Conservation (phyloP, 257 asterid genomes). For the Scutellaria galericulata region DNA sequence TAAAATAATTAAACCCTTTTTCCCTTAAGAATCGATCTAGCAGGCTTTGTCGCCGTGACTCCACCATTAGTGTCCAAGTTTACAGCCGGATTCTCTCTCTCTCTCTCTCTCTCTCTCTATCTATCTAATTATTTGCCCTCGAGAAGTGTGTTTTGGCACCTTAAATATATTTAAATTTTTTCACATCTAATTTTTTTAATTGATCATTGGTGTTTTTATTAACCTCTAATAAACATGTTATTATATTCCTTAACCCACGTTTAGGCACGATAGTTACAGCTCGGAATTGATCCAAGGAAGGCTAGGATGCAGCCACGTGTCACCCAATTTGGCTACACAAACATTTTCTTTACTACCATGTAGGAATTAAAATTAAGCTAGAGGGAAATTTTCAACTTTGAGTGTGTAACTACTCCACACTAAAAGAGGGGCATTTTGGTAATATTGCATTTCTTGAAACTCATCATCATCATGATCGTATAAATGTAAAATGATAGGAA, state of each 20-base stretch:
- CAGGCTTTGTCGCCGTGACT: slow-evolving; percentile 73
- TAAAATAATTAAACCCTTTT: slow-evolving; percentile 36
- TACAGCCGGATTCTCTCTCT: slow-evolving; percentile 65
- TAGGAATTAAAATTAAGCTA: slow-evolving; percentile 1
- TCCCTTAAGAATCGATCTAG: slow-evolving; percentile 67
- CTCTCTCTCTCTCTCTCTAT: slow-evolving; percentile 52
- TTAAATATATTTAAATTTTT: slow-evolving; percentile 16
- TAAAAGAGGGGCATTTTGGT: slow-evolving; percentile 20
- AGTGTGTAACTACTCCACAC: background rate
- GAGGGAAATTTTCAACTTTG: slow-evolving; percentile 22
- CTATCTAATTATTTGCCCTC: slow-evolving; percentile 49
- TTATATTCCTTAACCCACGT: slow-evolving; percentile 92
- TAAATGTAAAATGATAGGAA: no score
- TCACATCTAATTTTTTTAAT: slow-evolving; percentile 20
- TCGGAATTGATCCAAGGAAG: slow-evolving; percentile 49
- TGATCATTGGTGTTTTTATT: slow-evolving; percentile 37
- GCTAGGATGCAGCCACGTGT: slow-evolving; percentile 55
- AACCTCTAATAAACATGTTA: slow-evolving; percentile 61
- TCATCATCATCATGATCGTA: no score
- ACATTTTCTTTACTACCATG: background rate
- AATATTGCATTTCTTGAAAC: background rate
- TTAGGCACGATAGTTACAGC: slow-evolving; percentile 93
- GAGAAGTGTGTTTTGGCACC: slow-evolving; percentile 42
- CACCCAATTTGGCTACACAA: slow-evolving; percentile 7
- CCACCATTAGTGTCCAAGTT: slow-evolving; percentile 71